Evolutionary conservation across 2,329 filamentous ascomycete genomes (phyloP).

Genomic region (Pseudocercospora vitis): DNA sequence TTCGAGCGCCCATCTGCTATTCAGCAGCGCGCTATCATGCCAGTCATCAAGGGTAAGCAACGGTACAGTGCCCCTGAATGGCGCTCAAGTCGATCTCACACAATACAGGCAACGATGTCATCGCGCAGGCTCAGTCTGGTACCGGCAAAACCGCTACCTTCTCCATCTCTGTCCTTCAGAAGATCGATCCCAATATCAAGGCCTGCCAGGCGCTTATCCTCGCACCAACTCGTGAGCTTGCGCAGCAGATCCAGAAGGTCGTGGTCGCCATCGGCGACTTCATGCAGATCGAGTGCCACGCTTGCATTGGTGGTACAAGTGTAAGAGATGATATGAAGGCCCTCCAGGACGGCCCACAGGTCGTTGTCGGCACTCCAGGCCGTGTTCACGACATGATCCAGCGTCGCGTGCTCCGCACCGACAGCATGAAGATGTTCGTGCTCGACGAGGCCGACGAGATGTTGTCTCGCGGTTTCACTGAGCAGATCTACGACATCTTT

Average conservation of each 20-base stretch:
- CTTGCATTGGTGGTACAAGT: slow-evolving; percentile 97
- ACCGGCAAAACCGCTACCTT: slow-evolving; percentile 99
- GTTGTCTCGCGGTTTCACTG: slow-evolving; percentile 98
- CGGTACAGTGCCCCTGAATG: neutral
- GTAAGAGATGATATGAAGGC: slow-evolving; percentile 99
- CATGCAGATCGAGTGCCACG: slow-evolving; percentile 99
- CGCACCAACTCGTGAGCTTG: slow-evolving; percentile 95
- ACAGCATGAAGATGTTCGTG: slow-evolving; percentile 99
- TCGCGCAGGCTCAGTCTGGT: slow-evolving; percentile 98
- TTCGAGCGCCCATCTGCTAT: slow-evolving; percentile 99
- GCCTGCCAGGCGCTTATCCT: slow-evolving; percentile 97
- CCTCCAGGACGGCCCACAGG: slow-evolving; percentile 91
- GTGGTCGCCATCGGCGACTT: slow-evolving; percentile 98
- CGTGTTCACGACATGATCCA: slow-evolving; percentile 99
- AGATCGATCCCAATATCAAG: slow-evolving; percentile 94
- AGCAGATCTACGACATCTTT: slow-evolving; percentile 99
- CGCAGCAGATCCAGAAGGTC: slow-evolving; percentile 99
- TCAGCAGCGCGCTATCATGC: slow-evolving; percentile 99
- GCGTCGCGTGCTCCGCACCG: slow-evolving; percentile 93
- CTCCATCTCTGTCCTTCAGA: slow-evolving; percentile 98
- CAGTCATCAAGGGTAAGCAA: slow-evolving; percentile 93
- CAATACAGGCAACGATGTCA: slow-evolving; percentile 83
- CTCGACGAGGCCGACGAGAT: slow-evolving; percentile 99
- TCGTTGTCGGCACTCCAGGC: slow-evolving; percentile 95
- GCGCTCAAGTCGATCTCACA: slow-evolving; percentile 17